Conservation (phyloP, 768 basidiomycete species). For the Exidia glandulosa region DNA sequence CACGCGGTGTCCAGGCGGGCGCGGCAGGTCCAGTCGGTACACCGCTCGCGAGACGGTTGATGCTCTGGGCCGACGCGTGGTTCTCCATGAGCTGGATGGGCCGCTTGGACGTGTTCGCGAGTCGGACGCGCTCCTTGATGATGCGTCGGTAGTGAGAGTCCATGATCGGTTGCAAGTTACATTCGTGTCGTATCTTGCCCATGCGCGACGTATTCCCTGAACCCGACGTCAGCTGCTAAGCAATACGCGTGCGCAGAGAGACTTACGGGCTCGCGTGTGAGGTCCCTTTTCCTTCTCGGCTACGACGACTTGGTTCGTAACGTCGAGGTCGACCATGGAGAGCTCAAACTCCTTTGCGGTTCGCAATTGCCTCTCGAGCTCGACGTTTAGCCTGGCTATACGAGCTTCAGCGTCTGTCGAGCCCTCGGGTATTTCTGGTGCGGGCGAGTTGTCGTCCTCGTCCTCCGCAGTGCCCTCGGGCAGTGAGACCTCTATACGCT, state of each 20-base stretch:
- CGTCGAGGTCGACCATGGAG: constrained; percentile 74
- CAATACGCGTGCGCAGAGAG: background rate
- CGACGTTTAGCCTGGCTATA: background rate
- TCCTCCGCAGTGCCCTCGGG: constrained; percentile 36
- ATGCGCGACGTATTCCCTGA: constrained; percentile 31
- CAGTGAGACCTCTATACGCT: constrained; percentile 53
- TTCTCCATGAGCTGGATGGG: constrained; percentile 70
- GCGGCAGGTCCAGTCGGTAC: background rate
- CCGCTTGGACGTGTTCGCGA: constrained; percentile 54
- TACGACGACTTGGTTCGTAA: constrained; percentile 78
- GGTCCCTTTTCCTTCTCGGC: constrained; percentile 65
- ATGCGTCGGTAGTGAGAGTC: constrained; percentile 57
- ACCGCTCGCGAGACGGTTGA: constrained; percentile 72
- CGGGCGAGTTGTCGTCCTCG: background rate
- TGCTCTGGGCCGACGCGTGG: constrained; percentile 53
- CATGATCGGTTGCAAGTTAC: constrained; percentile 58
- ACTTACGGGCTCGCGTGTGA: constrained; percentile 15
- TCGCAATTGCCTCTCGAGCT: background rate
- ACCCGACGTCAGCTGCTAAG: background rate
- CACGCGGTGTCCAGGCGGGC: background rate
- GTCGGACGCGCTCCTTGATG: constrained; percentile 54
- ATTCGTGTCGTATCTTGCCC: constrained; percentile 73
- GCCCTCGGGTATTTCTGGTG: background rate
- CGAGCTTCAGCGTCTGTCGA: background rate
- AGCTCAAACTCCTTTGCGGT: constrained; percentile 69